These are phyloP conservation scores for Vitis hybrid DNA, from an alignment of 177 flowering plant species.

Conservation along the genomic window DNA sequence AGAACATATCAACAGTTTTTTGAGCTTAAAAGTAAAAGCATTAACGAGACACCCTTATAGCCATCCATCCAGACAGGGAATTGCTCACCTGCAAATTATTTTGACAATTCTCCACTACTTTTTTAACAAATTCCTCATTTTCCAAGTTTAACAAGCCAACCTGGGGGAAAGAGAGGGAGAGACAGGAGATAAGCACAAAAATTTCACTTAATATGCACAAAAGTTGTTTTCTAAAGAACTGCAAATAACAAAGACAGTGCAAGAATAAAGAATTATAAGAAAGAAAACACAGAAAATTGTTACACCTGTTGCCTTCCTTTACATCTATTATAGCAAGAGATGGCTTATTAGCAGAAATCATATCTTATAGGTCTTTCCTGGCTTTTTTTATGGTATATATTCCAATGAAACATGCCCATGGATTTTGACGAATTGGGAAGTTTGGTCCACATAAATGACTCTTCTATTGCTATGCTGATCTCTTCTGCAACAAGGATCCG, in stretches of 20 bases:
- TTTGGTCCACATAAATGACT: neutral
- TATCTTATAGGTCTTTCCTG: neutral
- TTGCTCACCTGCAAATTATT: slow-evolving; percentile 69
- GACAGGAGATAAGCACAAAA: neutral
- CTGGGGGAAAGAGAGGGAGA: slow-evolving; percentile 31
- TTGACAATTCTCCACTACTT: slow-evolving; percentile 60
- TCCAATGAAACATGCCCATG: too few relatives aligned
- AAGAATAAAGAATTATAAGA: too few relatives aligned
- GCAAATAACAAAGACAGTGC: neutral
- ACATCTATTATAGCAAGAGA: neutral
- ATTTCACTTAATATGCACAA: neutral
- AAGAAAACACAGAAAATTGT: neutral
- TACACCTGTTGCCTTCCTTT: neutral
- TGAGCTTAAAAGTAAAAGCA: neutral
- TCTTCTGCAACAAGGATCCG: neutral
- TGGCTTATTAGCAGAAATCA: neutral
- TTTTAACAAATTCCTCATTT: slow-evolving; percentile 66
- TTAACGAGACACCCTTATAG: neutral
- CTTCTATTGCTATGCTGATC: neutral
- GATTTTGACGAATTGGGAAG: neutral
- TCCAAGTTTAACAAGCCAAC: slow-evolving; percentile 91
- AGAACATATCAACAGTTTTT: neutral
- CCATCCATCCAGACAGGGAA: neutral
- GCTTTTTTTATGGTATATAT: neutral
- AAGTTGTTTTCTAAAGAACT: neutral